Percentiles rank a stretch among this genome's conserved stretches.
Evolutionary conservation across 495 filamentous ascomycete species (phyloP).

Genomic region (Xylaria intraflava): DNA sequence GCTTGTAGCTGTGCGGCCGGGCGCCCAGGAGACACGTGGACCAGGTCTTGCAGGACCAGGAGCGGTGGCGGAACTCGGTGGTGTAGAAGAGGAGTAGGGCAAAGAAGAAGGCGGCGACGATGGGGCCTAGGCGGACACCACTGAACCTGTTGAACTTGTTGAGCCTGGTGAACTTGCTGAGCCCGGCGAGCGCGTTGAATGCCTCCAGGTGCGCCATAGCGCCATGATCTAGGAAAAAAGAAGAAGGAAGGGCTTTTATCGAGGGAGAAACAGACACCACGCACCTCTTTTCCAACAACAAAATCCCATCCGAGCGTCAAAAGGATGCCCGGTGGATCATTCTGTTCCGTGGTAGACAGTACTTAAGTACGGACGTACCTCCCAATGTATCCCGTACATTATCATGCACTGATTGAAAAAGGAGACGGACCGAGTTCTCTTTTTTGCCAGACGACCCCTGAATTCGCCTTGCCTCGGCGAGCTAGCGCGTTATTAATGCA

Average conservation of each 20-base stretch:
- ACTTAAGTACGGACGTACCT: no score
- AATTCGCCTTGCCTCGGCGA: no score
- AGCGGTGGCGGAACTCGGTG: constrained; percentile 12
- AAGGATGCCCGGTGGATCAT: no score
- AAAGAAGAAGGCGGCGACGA: constrained; percentile 7
- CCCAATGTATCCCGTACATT: no score
- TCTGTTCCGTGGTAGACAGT: no score
- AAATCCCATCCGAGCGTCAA: no score
- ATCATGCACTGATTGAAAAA: no score
- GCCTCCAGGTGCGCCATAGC: neutral
- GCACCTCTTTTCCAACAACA: neutral
- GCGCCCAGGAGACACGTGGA: constrained; percentile 9
- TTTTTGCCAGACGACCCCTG: no score
- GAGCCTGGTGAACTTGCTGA: neutral
- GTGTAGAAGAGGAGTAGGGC: constrained; percentile 16
- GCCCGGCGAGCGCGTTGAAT: neutral
- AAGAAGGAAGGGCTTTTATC: neutral
- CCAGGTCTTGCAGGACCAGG: constrained; percentile 20
- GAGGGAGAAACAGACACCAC: neutral
- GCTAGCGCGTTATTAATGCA: no score
- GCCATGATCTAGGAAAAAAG: neutral
- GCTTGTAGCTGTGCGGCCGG: constrained; percentile 13
- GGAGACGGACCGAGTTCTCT: no score
- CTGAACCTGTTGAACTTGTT: constrained; percentile 4
- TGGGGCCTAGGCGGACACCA: neutral